A percentile compares a stretch with the other conserved stretches of the same genome.
Evolutionary conservation across 495 filamentous ascomycete species (phyloP).

Genomic region (Penicillium diatomitis): DNA sequence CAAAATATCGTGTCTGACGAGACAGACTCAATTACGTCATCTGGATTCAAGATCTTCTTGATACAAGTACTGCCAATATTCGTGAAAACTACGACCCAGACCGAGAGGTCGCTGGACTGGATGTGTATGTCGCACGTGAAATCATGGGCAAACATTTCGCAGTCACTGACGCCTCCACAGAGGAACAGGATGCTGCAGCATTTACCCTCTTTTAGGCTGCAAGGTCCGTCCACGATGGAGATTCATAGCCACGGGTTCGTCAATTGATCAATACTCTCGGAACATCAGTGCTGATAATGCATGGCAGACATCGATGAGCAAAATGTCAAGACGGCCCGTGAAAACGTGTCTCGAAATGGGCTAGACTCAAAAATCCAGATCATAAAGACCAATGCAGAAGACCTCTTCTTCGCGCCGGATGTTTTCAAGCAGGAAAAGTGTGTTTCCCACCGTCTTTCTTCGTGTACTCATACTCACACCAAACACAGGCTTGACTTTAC

Average conservation of each 20-base stretch:
- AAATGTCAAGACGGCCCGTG: slow-evolving; percentile 53
- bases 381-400: slow-evolving; percentile 39
- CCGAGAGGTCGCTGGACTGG: slow-evolving; percentile 59
- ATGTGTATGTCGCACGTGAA: slow-evolving; percentile 45
- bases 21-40: slow-evolving; percentile 74
- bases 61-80: slow-evolving; percentile 52
- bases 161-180: slow-evolving; percentile 13
- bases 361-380: slow-evolving; percentile 58
- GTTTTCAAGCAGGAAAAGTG: slow-evolving; percentile 43
- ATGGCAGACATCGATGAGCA: slow-evolving; percentile 64
- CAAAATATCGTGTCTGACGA: slow-evolving; percentile 2
- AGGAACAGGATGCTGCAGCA: slow-evolving; percentile 82
- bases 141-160: no score
- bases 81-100: slow-evolving; percentile 46
- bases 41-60: slow-evolving; percentile 81
- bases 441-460: neutral
- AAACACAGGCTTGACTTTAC: slow-evolving; percentile 65
- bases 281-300: slow-evolving; percentile 1
- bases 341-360: slow-evolving; percentile 55
- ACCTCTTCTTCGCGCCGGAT: slow-evolving; percentile 48
- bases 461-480: neutral
- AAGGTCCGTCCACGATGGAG: slow-evolving; percentile 55
- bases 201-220: slow-evolving; percentile 84
- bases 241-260: slow-evolving; percentile 60
- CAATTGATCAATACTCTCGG: no score